phyloP scores from a whole-genome alignment of 2,329 filamentous ascomycete genomes.

The Xylariomycetidae sp. region DNA sequence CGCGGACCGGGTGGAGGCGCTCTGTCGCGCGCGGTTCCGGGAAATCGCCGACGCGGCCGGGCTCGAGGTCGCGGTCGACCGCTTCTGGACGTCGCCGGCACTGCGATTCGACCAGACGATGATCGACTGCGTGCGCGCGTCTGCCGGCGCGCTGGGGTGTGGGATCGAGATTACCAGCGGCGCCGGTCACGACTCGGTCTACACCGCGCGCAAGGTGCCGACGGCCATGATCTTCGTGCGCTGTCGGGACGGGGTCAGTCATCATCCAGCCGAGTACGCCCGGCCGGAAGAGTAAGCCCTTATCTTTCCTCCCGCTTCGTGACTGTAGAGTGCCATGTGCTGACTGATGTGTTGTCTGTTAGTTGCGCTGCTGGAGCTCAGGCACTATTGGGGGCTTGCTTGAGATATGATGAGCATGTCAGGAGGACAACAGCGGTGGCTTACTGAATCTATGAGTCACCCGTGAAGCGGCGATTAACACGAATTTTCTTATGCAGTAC shows the following conservation, averaged over 20 bases:
- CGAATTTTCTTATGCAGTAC: too few species aligned
- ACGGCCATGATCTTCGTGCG: slow-evolving; percentile 27
- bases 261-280: slow-evolving; percentile 15
- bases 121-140: slow-evolving; percentile 15
- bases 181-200: slow-evolving; percentile 24
- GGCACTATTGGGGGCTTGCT: slow-evolving; percentile 2
- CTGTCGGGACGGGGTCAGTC: slow-evolving; percentile 20
- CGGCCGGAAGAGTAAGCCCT: slow-evolving; percentile 12
- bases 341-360: background rate
- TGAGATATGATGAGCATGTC: slow-evolving; percentile 3
- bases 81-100: slow-evolving; percentile 13
- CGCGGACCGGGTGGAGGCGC: slow-evolving; percentile 9
- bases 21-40: slow-evolving; percentile 8
- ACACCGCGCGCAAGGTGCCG: slow-evolving; percentile 20
- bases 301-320: too few species aligned
- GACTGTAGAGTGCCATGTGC: background rate
- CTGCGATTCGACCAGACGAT: slow-evolving; percentile 15
- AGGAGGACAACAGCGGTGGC: background rate
- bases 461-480: too few species aligned
- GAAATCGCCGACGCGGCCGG: slow-evolving; percentile 13
- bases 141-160: slow-evolving; percentile 14
- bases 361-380: slow-evolving; percentile 6
- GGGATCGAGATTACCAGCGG: slow-evolving; percentile 12
- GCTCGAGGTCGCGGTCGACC: slow-evolving; percentile 8
- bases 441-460: too few species aligned